Conservation (phyloP, 106 monocot genomes). For the Acorus gramineus region DNA sequence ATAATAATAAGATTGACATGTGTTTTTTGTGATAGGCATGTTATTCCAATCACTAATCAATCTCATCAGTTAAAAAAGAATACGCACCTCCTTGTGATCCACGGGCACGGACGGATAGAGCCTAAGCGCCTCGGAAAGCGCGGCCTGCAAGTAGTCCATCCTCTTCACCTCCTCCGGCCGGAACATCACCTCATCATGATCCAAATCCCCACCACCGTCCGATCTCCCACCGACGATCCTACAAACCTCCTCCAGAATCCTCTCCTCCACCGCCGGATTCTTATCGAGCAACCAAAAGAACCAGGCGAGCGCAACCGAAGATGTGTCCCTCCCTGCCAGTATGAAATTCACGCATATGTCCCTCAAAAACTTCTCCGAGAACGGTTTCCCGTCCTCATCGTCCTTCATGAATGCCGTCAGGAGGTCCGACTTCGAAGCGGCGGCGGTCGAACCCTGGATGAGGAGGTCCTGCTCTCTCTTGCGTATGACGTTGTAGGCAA, state of each 20-base stretch:
- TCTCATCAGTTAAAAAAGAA: too few relatives aligned
- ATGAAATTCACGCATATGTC: slow-evolving; percentile 42
- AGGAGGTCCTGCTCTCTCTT: not conserved
- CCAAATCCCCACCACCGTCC: not conserved
- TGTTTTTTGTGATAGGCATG: too few relatives aligned
- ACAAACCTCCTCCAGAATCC: not conserved
- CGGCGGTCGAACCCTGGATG: not conserved
- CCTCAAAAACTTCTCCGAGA: slow-evolving; percentile 27
- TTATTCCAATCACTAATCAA: too few relatives aligned
- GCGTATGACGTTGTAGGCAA: slow-evolving; percentile 6
- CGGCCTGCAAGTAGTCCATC: not conserved
- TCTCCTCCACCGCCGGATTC: slow-evolving; percentile 13
- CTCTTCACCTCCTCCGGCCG: slow-evolving; percentile 6
- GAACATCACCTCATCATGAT: not conserved
- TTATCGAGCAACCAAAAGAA: slow-evolving; percentile 54
- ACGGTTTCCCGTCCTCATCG: not conserved
- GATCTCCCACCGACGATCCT: not conserved
- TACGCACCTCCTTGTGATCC: not conserved
- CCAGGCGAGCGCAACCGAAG: slow-evolving; percentile 46
- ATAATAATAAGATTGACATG: too few relatives aligned
- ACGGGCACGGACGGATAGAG: slow-evolving; percentile 3
- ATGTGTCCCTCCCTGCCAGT: slow-evolving; percentile 59
- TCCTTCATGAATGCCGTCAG: slow-evolving; percentile 18
- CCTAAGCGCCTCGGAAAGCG: not conserved
- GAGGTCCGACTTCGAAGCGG: slow-evolving; percentile 3